Base-by-base conservation (phyloP, 148 eudicot species). In the Chenopodium quinoa region DNA sequence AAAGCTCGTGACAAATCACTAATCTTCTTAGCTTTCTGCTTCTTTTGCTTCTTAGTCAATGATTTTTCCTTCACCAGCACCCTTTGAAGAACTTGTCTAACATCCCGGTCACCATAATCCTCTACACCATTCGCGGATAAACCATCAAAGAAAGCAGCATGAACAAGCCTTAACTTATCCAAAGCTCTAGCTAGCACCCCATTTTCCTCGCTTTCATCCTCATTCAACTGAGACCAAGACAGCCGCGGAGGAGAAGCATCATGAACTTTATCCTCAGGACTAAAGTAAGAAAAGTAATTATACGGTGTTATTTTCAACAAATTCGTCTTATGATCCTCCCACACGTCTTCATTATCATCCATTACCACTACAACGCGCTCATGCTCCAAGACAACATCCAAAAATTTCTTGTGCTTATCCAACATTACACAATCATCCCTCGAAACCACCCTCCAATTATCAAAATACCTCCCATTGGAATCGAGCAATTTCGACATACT, bases 201-300 rank as follows among this genome's bases (percentile, higher is more conserved):
- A 47, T 64, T 70, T 16, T 70, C 83, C 80, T 79, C 86, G 25
- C 79, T 70, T 64, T 84, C 86, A 32, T 84, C 86, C 37, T 77
- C 83, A 60, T 60, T 60, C 44, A 80, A 50, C n/a, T 84, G 86
- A 23, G 80, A 80, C 86, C 86, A 84, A 7, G 80, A 79, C n/a
- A 22, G 29, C 50, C 29, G 69, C 1, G 83, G 85, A 25, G 86
- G 86, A 0, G 86, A 83, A 4, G 82, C 65, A 60, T 80, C 80
- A 31, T 31, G 77, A 31, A 44, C 80, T 20, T 48, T 77, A 63
- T 76, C 78, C 47, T 80, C 67, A 4, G 78, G 86, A 7, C 73
- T 70, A 63, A 34, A 47, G 34, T 80, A 76, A 9, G 80, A 80
- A 25, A 84, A 84, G 62, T 16, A 84, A 75, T 84, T 80, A 65